Evolutionary conservation across 306 rosid genomes (phyloP).

Genomic region (Cucurbita argyrosperma): DNA sequence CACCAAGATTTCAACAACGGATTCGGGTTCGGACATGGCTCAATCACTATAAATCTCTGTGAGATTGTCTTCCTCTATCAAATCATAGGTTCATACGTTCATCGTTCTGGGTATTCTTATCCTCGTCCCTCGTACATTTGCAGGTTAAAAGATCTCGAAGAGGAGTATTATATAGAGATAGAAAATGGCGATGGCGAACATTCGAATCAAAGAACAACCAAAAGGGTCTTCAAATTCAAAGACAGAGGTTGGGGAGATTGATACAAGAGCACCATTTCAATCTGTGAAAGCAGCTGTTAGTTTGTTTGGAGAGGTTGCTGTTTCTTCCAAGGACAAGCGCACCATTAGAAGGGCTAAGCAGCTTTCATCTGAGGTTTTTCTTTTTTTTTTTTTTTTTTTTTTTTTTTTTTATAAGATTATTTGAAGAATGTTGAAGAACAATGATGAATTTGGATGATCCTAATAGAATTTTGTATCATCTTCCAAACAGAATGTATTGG

Average conservation of each 20-base stretch:
- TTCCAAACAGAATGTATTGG: constrained; percentile 37
- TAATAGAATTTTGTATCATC: not conserved
- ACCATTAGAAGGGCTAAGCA: constrained; percentile 1
- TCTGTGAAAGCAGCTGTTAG: constrained; percentile 89
- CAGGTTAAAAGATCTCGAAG: constrained; percentile 5
- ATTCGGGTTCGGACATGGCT: not conserved
- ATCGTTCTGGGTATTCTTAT: not conserved
- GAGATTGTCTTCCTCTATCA: not conserved
- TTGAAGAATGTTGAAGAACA: too few relatives aligned
- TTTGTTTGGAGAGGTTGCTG: constrained; percentile 71
- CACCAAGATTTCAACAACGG: not conserved
- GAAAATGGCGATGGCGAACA: constrained; percentile 26
- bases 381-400: too few relatives aligned
- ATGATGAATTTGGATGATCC: not conserved
- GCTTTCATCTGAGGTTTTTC: constrained; percentile 5
- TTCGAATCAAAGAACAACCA: constrained; percentile 14
- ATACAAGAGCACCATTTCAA: constrained; percentile 92
- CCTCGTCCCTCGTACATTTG: not conserved
- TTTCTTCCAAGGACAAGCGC: constrained; percentile 23
- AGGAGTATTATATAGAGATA: not conserved
- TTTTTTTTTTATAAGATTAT: not conserved
- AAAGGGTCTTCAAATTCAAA: constrained; percentile 39
- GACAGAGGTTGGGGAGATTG: constrained; percentile 76
- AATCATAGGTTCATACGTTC: too few relatives aligned
- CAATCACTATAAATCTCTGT: not conserved